Base-by-base conservation (phyloP, 2,329 filamentous ascomycete species). In the Ampelomyces quisqualis region DNA sequence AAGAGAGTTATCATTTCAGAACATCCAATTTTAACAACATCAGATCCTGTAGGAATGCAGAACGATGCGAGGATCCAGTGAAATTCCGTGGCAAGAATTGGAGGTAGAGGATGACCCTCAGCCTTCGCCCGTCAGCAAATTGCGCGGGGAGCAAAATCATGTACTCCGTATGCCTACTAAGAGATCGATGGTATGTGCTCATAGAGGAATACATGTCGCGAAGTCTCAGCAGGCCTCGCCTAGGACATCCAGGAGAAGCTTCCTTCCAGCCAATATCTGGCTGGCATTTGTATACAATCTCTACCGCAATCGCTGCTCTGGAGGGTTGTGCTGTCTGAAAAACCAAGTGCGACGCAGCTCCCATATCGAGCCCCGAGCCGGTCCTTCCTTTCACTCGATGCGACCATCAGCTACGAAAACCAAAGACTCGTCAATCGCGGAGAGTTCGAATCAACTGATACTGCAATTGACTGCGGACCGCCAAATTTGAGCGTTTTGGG, bases 151-250 rank as follows among this genome's bases (percentile, higher is more conserved):
- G 27, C 8, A 29, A 7, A 7, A n/a, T 13, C 27, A 29, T 10
- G 10, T 14, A 13, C 11, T 29, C 27, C 22, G 26, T 7, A n/a
- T 7, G 26, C 13, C 21, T 23, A 28, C 9, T 6, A 18, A 3
- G 29, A 20, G 29, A 31, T 5, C 29, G 17, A 19, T 31, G 29
- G 29, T 31, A 31, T 13, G 29, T 10, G 10, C 9, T 31, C 6
- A 31, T 31, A 15, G 29, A 31, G 13, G 29, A 31, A 8, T 18
- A 31, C 29, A 31, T 31, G 29, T 31, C 29, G 9, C 29, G 29
- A 17, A 21, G 30, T 18, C 7, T 15, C 21, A 13, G 17, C 17
- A 5, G 30, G 30, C 11, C 30, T 32, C 11, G 30, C 30, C 21
- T 10, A 13, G 3, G 5, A 3, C 11, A 20, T 11, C 18, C 15